These are phyloP conservation scores for Anethum foeniculum DNA, from an alignment of 140 eudicot genomes.

Conservation along the genomic window DNA sequence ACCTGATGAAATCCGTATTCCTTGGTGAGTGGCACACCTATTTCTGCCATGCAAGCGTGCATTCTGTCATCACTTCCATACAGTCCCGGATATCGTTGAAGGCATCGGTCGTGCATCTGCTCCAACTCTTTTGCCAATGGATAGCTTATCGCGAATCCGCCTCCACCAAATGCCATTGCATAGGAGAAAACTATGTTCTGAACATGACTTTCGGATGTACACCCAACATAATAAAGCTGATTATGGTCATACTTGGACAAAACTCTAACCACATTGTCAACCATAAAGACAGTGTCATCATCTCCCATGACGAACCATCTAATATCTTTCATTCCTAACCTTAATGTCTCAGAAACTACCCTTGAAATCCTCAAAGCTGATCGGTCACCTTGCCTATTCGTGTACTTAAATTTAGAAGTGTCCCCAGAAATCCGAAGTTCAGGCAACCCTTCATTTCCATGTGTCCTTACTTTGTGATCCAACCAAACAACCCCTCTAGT, in stretches of 20 bases:
- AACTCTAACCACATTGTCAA: slow-evolving; percentile 62
- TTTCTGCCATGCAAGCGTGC: slow-evolving; percentile 95
- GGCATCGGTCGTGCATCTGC: slow-evolving; percentile 73
- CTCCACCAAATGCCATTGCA: slow-evolving; percentile 90
- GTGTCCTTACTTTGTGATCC: slow-evolving; percentile 29
- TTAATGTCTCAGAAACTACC: slow-evolving; percentile 65
- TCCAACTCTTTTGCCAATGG: slow-evolving; percentile 62
- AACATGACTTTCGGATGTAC: slow-evolving; percentile 75
- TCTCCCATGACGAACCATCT: slow-evolving; percentile 97
- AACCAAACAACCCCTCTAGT: slow-evolving; percentile 78
- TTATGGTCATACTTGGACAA: slow-evolving; percentile 58
- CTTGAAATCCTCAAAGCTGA: slow-evolving; percentile 68
- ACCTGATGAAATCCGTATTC: slow-evolving; percentile 93
- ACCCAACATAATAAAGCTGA: slow-evolving; percentile 64
- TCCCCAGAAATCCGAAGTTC: slow-evolving; percentile 48
- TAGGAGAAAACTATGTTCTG: slow-evolving; percentile 77
- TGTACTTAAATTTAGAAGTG: slow-evolving; percentile 45
- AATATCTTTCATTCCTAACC: slow-evolving; percentile 50
- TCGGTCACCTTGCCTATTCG: slow-evolving; percentile 49
- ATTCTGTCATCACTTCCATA: slow-evolving; percentile 90
- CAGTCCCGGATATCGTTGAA: slow-evolving; percentile 65
- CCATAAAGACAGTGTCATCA: slow-evolving; percentile 72
- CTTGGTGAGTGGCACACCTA: slow-evolving; percentile 69
- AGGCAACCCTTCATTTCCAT: slow-evolving; percentile 39
- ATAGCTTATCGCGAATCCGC: slow-evolving; percentile 82